Conservation (phyloP, 805 yeast species). For the Metschnikowia aberdeeniae region DNA sequence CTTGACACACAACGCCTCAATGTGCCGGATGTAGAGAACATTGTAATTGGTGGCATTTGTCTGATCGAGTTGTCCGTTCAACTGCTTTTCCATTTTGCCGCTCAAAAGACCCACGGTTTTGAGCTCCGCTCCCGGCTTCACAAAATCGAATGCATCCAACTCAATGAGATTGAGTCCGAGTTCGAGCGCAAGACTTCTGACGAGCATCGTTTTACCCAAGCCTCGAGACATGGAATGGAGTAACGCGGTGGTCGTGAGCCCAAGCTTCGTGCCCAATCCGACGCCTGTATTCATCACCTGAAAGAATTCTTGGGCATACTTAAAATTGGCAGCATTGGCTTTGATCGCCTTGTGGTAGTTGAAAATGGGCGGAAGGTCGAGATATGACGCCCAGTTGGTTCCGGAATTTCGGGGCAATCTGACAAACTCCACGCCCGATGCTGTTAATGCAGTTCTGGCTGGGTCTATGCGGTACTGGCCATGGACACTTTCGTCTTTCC, state of each 20-base stretch:
- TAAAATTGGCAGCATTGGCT: slow-evolving; percentile 27
- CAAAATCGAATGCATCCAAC: slow-evolving; percentile 64
- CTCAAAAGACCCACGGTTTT: slow-evolving; percentile 74
- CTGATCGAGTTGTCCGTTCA: slow-evolving; percentile 33
- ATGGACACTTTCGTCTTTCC: slow-evolving; percentile 19
- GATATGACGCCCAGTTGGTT: slow-evolving; percentile 46
- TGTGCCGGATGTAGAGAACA: slow-evolving; percentile 61
- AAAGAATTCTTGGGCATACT: slow-evolving; percentile 47
- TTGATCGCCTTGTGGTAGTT: slow-evolving; percentile 25
- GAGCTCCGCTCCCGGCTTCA: slow-evolving; percentile 66
- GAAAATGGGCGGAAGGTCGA: slow-evolving; percentile 40
- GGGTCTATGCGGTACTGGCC: slow-evolving; percentile 63
- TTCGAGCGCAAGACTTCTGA: slow-evolving; percentile 49
- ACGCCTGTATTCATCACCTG: slow-evolving; percentile 55
- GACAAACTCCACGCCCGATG: slow-evolving; percentile 53
- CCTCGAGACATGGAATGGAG: slow-evolving; percentile 68
- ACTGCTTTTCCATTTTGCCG: slow-evolving; percentile 66
- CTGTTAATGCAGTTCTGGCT: slow-evolving; percentile 61
- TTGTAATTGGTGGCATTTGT: slow-evolving; percentile 26
- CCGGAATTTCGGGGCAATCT: slow-evolving; percentile 31
- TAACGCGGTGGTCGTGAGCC: slow-evolving; percentile 58
- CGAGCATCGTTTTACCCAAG: slow-evolving; percentile 71
- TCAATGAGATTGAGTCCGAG: slow-evolving; percentile 65
- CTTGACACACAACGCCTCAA: slow-evolving; percentile 70
- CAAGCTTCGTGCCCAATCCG: slow-evolving; percentile 24